Evolutionary conservation across 805 yeast species (phyloP), one percentile per base, ranked within the genome.

Genomic region (Peterozyma xylosa): DNA sequence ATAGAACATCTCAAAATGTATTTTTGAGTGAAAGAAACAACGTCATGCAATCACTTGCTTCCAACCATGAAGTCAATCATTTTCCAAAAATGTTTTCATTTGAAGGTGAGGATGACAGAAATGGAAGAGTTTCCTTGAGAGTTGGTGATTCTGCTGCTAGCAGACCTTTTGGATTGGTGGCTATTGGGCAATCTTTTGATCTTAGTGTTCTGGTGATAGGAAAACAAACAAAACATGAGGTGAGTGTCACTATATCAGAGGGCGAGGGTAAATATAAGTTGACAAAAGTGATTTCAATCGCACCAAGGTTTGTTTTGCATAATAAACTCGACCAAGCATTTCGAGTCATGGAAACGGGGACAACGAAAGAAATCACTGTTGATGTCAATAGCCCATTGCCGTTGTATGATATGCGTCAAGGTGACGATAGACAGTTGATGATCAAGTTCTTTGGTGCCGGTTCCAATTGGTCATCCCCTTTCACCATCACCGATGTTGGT

Each of bases 71-170:
- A 9, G 53, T 52, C 13, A 57, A 55, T 21, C 54, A 53, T 29
- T 52, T 57, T 35, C 96, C 96, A 0, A 76, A 74, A 46, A 78
- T 93, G 86, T 90, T 93, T 66, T 91, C 99, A 0, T 91, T 87
- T 56, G 82, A 77, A 18, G 67, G 66, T 11, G 74, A 71, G 32
- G 64, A 63, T 10, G 82, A 77, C 41, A 73, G 80, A 27, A 74
- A 71, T 36, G 82, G 83, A 53, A 69, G 95, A 46, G 95, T 90
- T 0, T 55, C 73, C 21, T 53, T 90, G 6, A 73, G 74, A 47
- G 70, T 86, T 16, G 84, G 75, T 0, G 86, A 84, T 43, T 82
- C 96, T 0, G 68, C 70, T 6, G 75, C 86, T 76, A 84, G 96
- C 50, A 58, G 68, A 1, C 86, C 87, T 2, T 67, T 87, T 39